Evolutionary conservation across 192 early-diverging fungal genomes (phyloP).

Genomic region (Chytriomyces sp.): DNA sequence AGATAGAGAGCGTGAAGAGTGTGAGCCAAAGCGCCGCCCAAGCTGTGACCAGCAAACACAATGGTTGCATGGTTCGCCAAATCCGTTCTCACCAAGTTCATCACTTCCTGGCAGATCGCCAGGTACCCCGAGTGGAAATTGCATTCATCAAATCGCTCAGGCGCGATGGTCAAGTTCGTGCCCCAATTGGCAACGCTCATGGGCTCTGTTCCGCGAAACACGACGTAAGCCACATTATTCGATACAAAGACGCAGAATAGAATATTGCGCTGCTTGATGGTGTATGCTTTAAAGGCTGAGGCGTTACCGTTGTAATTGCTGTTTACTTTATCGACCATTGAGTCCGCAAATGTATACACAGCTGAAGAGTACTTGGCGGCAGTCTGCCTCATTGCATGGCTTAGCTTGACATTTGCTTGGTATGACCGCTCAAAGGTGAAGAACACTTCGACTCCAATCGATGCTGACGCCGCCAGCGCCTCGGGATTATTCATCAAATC

Average conservation of each 20-base stretch:
- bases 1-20: slow-evolving; percentile 15
- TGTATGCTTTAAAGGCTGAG: neutral
- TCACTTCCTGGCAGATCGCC: slow-evolving; percentile 9
- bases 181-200: neutral
- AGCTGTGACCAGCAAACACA: slow-evolving; percentile 19
- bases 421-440: neutral
- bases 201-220: slow-evolving; percentile 19
- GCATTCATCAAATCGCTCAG: neutral
- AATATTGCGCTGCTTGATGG: slow-evolving; percentile 1
- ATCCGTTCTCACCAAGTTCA: neutral
- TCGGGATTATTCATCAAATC: slow-evolving; percentile 16
- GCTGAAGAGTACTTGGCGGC: neutral
- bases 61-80: neutral
- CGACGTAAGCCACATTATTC: slow-evolving; percentile 4
- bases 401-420: neutral
- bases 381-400: neutral
- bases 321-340: neutral
- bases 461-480: neutral
- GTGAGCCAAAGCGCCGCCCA: slow-evolving; percentile 18
- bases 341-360: neutral
- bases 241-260: neutral
- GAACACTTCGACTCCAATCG: neutral
- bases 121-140: slow-evolving; percentile 17
- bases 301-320: neutral
- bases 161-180: neutral